Evolutionary conservation across 1,139 yeast species (phyloP).

Genomic region (Kodamaea sp.): DNA sequence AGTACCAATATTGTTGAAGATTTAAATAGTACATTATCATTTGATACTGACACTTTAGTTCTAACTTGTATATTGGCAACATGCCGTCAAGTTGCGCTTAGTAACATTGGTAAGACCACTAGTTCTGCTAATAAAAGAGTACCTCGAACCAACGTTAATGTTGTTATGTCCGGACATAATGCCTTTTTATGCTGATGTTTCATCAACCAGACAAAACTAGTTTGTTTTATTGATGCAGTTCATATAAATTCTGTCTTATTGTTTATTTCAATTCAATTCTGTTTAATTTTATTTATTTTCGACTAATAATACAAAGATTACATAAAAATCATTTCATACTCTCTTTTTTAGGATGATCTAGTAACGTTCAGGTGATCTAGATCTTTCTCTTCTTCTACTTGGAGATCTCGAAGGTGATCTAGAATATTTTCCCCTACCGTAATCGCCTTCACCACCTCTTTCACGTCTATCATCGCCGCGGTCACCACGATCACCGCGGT

Average conservation of each 20-base stretch:
- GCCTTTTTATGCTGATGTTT: constrained; percentile 2
- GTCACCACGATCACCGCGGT: constrained; percentile 12
- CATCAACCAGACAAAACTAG: constrained; percentile 1
- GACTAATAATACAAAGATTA: no score
- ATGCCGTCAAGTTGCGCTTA: constrained; percentile 31
- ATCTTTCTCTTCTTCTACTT: constrained; percentile 26
- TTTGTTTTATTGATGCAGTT: background rate
- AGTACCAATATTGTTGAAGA: constrained; percentile 18
- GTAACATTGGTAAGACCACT: constrained; percentile 18
- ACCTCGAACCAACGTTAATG: constrained; percentile 1
- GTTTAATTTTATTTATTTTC: background rate
- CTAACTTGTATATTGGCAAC: constrained; percentile 29
- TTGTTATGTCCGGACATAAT: constrained; percentile 2
- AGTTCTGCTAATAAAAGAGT: background rate
- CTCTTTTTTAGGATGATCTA: constrained; percentile 3
- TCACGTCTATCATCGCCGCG: constrained; percentile 13
- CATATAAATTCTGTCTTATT: no score
- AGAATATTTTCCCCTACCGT: constrained; percentile 30
- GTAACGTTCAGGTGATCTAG: constrained; percentile 40
- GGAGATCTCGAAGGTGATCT: constrained; percentile 44
- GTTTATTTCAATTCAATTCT: no score
- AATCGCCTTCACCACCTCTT: constrained; percentile 12
- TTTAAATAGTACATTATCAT: constrained; percentile 29
- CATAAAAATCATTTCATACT: background rate
- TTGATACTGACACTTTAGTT: constrained; percentile 33